phyloP scores from a whole-genome alignment of 1,284 basidiomycete genomes.

The Peniophora sp. region DNA sequence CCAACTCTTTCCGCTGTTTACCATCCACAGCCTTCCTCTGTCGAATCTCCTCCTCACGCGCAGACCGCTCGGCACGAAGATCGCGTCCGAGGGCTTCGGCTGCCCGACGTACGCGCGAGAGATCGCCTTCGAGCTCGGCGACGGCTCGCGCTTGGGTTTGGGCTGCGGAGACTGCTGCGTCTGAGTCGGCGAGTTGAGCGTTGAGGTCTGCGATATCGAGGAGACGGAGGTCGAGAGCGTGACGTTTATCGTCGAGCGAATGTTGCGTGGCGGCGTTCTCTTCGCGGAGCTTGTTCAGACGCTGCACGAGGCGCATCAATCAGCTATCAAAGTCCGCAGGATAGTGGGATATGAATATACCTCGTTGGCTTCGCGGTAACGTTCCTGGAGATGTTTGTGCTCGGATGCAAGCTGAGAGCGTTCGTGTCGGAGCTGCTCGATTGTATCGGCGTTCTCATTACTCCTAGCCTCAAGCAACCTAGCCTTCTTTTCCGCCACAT shows the following conservation, averaged over 20 bases:
- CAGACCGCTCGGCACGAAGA: constrained; percentile 51
- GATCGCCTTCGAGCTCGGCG: constrained; percentile 56
- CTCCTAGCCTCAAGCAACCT: constrained; percentile 57
- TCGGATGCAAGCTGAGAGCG: constrained; percentile 57
- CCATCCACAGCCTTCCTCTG: constrained; percentile 7
- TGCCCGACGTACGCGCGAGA: constrained; percentile 61
- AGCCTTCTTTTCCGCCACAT: constrained; percentile 61
- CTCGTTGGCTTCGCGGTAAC: constrained; percentile 56
- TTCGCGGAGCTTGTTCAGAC: constrained; percentile 51
- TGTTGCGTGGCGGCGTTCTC: constrained; percentile 52
- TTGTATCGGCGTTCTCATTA: constrained; percentile 55
- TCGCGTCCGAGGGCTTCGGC: constrained; percentile 73
- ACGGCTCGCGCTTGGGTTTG: constrained; percentile 53
- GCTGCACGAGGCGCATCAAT: constrained; percentile 24
- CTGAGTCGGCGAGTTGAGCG: constrained; percentile 51
- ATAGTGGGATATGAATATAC: constrained; percentile 26
- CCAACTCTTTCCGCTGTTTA: constrained; percentile 39
- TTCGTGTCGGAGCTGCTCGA: constrained; percentile 67
- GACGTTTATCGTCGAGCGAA: constrained; percentile 64
- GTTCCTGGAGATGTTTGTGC: constrained; percentile 62
- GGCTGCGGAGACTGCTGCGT: constrained; percentile 57
- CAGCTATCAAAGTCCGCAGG: neutral
- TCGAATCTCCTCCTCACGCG: constrained; percentile 49
- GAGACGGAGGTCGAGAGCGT: constrained; percentile 62
- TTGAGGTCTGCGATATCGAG: constrained; percentile 69